phyloP scores from a whole-genome alignment of 2,329 filamentous ascomycete genomes.

The Fusarium citri region DNA sequence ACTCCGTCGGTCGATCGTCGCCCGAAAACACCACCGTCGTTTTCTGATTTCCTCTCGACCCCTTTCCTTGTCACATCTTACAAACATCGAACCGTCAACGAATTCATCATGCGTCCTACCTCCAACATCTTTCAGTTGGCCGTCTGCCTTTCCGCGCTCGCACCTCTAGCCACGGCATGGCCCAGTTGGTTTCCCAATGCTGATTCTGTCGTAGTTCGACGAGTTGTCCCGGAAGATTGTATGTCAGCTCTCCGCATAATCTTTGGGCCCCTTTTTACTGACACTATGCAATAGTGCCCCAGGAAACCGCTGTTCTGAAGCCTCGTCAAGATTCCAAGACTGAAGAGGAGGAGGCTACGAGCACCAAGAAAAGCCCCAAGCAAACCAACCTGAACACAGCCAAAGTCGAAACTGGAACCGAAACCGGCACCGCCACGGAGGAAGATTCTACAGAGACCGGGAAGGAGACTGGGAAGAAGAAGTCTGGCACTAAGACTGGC shows the following conservation, averaged over 20 bases:
- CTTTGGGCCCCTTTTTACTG: conserved; percentile 7
- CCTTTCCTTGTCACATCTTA: conserved; percentile 4
- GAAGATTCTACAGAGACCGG: conserved; percentile 20
- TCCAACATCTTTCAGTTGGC: conserved; percentile 60
- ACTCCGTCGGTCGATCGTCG: background rate
- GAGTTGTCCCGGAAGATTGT: conserved; percentile 25
- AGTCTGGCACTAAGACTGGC: conserved; percentile 41
- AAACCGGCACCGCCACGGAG: conserved; percentile 26
- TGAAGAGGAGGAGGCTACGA: conserved; percentile 28
- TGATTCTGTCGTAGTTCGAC: conserved; percentile 60
- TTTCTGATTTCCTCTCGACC: background rate
- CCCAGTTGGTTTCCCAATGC: conserved; percentile 65
- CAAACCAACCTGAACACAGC: conserved; percentile 58
- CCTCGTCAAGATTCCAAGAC: conserved; percentile 24
- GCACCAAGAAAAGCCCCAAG: conserved; percentile 33
- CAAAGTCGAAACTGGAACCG: conserved; percentile 35
- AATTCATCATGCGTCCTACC: conserved; percentile 61
- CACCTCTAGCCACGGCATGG: conserved; percentile 66
- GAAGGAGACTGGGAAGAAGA: conserved; percentile 41
- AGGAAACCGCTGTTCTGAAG: conserved; percentile 25
- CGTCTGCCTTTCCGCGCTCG: conserved; percentile 62
- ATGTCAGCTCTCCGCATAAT: background rate
- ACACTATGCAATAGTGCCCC: conserved; percentile 25
- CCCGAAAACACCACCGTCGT: background rate
- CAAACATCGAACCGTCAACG: background rate